Evolutionary conservation across 1,284 basidiomycete species (phyloP), one percentile per base, ranked within the genome.

Genomic region (Neonothopanus nambi): DNA sequence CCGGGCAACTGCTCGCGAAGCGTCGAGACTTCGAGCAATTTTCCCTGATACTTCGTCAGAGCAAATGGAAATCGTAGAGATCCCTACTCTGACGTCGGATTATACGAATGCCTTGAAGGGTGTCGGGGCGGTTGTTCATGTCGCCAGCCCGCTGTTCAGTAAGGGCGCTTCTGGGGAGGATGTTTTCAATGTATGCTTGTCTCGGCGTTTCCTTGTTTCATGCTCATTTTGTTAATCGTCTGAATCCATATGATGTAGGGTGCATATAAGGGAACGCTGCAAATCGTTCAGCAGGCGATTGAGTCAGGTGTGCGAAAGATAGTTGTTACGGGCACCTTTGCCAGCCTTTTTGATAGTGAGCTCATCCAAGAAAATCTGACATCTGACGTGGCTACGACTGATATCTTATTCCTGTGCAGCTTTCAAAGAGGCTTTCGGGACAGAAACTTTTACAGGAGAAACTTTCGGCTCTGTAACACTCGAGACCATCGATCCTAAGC

Each of bases 251-350:
- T 28, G 57, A 58, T n/a, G 61, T 63, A 55, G 54, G 54, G 48
- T 18, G 54, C 43, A 15, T 56, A 67, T 40, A 54, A 67, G 15
- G 68, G 68, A 5, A 64, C 67, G 1, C 24, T 68, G 39, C 66
- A 70, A 46, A 60, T 72, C 23, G 58, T 72, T n/a, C 57, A 62
- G 18, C 65, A 70, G 53, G 65, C 66, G 8, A 59, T 66, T 23
- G 61, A 64, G 28, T 64, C 63, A 12, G 70, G 68, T 12, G 60
- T 70, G 23, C 64, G 61, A 55, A 70, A 68, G 49, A 57, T 70
- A 18, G 64, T 72, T 2, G 60, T 67, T 15, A 72, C 69, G 2
- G 66, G 68, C 52, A 66, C 65, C 13, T 63, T 68, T 37, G 63
- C 61, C 8, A 57, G 61, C 28, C 52, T 66, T 6, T 48, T 65